phyloP scores from a whole-genome alignment of 2,329 filamentous ascomycete genomes.

The Lachnellula cervina region DNA sequence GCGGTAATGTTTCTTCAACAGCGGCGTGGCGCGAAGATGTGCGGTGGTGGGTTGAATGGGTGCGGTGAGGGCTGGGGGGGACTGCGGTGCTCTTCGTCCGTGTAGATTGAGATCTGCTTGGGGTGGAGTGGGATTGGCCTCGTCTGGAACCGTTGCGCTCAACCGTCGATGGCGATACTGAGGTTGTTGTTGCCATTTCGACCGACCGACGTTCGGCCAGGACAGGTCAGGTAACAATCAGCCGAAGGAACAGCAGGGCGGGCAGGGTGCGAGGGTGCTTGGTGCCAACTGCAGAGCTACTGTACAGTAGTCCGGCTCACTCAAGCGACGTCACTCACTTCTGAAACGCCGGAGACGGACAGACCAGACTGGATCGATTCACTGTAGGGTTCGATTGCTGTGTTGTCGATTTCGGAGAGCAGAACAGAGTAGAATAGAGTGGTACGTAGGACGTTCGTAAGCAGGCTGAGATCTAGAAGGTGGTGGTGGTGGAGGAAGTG shows the following conservation, averaged over 20 bases:
- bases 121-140: conserved; percentile 24
- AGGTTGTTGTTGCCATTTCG: conserved; percentile 24
- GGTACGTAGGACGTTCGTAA: neutral
- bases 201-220: conserved; percentile 4
- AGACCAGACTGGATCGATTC: neutral
- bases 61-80: conserved; percentile 22
- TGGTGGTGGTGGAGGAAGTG: neutral
- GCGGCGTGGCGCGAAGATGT: conserved; percentile 38
- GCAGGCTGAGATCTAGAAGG: neutral
- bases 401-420: neutral
- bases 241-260: conserved; percentile 2
- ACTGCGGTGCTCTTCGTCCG: conserved; percentile 18
- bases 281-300: neutral
- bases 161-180: conserved; percentile 20
- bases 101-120: conserved; percentile 28
- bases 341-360: neutral
- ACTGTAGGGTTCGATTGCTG: neutral
- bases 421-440: neutral
- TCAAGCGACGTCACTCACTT: neutral
- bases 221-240: conserved; percentile 9
- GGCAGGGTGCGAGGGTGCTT: too few species aligned
- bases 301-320: too few species aligned
- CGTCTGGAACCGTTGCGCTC: conserved; percentile 25
- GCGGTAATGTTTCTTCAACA: conserved; percentile 43
- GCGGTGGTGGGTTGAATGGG: conserved; percentile 24